A percentile compares a stretch with the other conserved stretches of the same genome.
Conservation (phyloP, 2,329 filamentous ascomycete genomes). For the Beauveria pseudobassiana region DNA sequence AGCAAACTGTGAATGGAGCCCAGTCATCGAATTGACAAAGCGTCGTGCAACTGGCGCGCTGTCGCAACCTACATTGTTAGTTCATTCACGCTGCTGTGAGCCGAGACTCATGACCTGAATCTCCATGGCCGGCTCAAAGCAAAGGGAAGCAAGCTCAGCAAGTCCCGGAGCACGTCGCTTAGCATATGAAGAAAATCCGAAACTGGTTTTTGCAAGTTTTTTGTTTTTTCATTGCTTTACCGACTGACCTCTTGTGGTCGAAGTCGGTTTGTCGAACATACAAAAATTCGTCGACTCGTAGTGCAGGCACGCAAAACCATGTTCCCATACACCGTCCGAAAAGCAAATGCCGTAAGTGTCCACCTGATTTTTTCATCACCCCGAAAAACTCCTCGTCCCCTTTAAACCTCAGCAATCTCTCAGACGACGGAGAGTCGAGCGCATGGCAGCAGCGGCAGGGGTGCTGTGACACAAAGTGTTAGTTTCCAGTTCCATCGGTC, state of each 20-base stretch:
- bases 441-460: constrained; percentile 85
- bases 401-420: constrained; percentile 95
- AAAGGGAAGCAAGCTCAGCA: constrained; percentile 2
- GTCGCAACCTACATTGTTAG: not conserved
- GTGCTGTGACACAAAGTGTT: constrained; percentile 50
- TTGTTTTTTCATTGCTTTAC: constrained; percentile 33
- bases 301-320: constrained; percentile 36
- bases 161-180: not conserved
- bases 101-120: not conserved
- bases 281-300: constrained; percentile 30
- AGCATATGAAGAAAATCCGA: not conserved
- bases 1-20: not conserved
- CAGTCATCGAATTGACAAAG: not conserved
- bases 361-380: constrained; percentile 16
- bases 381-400: constrained; percentile 17
- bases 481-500: not conserved
- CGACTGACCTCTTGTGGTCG: constrained; percentile 32
- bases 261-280: constrained; percentile 33
- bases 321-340: constrained; percentile 39
- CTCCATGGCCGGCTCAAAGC: not conserved
- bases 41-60: not conserved
- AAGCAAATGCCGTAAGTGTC: constrained; percentile 34
- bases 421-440: constrained; percentile 94
- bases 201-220: constrained; percentile 12
- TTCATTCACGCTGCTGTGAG: not conserved